Base-by-base conservation (phyloP, 106 monocot genomes). In the Posidonia australis region DNA sequence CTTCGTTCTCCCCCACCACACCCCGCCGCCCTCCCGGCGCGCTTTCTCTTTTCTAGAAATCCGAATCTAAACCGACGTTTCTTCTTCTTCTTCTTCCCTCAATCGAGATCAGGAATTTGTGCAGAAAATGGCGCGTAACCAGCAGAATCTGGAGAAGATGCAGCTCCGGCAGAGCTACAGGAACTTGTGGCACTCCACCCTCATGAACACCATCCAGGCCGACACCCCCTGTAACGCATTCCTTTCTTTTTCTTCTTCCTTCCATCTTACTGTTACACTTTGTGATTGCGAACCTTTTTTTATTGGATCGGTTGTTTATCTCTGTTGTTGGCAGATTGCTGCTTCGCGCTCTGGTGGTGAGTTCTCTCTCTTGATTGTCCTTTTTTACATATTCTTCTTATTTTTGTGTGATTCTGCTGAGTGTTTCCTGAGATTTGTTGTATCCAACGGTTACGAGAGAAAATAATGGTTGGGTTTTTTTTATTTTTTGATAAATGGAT, bases 111-210 rank as follows among this genome's bases (percentile, higher is more conserved):
- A n/a, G n/a, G n/a, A n/a, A n/a, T n/a, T n/a, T n/a, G n/a, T n/a
- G n/a, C n/a, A n/a, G 57, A 60, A 44, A 10, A 80, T 83, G 90
- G 70, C 69, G 82, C 68, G 66, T 24, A 61, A 43, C 30, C 78
- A 83, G 72, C 78, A 47, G 58, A 61, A 51, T 46, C 10, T 90
- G 49, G 86, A 86, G 26, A 90, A 86, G 86, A 81, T 86, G 86
- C 65, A 90, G 79, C 78, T 81, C 58, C 78, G 86, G 64, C 80
- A 83, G 86, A 77, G 46, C 83, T 90, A 86, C 72, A 76, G 81
- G 56, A 86, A 90, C 70, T 52, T 90, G 2, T 90, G 90, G 90
- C 86, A 86, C 75, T 76, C 83, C 49, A 73, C 79, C 68, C 90
- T 90, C 51, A 66, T 70, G 71, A 67, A 69, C 71, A 78, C 90